Base-by-base conservation (phyloP, 1,284 basidiomycete species). In the Marasmius tenuissimus region DNA sequence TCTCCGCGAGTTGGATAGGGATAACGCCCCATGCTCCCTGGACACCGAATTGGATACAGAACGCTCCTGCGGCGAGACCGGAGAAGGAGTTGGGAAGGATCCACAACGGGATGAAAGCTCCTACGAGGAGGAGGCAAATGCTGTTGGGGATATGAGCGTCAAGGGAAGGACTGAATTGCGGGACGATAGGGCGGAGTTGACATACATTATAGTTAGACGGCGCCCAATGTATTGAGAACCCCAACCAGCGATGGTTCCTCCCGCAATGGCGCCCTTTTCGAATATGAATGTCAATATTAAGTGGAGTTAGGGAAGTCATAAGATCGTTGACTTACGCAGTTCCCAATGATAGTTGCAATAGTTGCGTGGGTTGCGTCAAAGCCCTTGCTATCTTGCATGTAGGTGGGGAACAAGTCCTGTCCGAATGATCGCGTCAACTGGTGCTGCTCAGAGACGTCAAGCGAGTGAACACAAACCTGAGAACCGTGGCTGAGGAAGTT, bases 401-500 rank as follows among this genome's bases (percentile, higher is more conserved):
- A 95, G 4, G 89, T 93, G 34, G 94, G 92, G 78, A 91, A 93
- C 39, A 93, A 69, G 74, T 93, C 91, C 80, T 82, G 61, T 3
- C 56, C 60, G 40, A 50, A 18, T 37, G 11, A 34, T 8, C 37
- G 14, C 35, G 16, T n/a, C 34, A 20, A 37, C 8, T 34, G n/a
- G n/a, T n/a, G 2, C 20, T 18, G 20, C 14, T 35, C 12, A 38
- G 42, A 27, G 49, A 48, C 22, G 33, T 45, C 39, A 38, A 27
- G 11, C 38, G 7, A 39, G 50, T 42, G 54, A 11, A 33, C 16
- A 64, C 73, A 55, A 67, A 77, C 78, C 70, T 92, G 92, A 60
- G 91, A 93, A 12, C 92, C 93, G 74, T 96, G 94, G 4, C 91
- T 92, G 65, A 96, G 80, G 82, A 97, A 98, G 80, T 96, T 97